phyloP scores from a whole-genome alignment of 805 yeast species.

The Kurtzmaniella fragi region DNA sequence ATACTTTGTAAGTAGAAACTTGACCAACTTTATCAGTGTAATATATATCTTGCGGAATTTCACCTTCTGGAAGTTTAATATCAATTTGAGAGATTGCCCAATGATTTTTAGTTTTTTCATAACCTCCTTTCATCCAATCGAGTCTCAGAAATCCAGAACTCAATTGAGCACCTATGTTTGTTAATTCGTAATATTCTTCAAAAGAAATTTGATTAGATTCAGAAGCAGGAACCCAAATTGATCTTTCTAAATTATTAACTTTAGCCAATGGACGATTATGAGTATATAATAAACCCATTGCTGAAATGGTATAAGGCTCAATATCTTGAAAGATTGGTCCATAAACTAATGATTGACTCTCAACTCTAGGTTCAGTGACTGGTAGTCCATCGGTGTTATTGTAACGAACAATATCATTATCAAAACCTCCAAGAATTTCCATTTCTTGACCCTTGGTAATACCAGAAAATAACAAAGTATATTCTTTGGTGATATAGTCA shows the following conservation, averaged over 20 bases:
- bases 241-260: conserved; percentile 59
- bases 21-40: conserved; percentile 89
- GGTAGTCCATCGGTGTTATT: conserved; percentile 18
- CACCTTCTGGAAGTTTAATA: conserved; percentile 42
- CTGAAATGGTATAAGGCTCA: conserved; percentile 41
- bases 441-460: conserved; percentile 43
- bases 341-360: conserved; percentile 40
- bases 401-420: neutral
- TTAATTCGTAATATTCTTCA: conserved; percentile 81
- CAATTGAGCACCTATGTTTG: conserved; percentile 71
- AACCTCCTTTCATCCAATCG: conserved; percentile 62
- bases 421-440: conserved; percentile 11
- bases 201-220: conserved; percentile 65
- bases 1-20: conserved; percentile 67
- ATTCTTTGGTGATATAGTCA: conserved; percentile 53
- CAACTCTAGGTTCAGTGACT: conserved; percentile 32
- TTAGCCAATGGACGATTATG: conserved; percentile 62
- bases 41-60: conserved; percentile 52
- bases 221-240: conserved; percentile 82
- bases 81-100: conserved; percentile 61
- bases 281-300: conserved; percentile 56
- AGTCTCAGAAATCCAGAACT: conserved; percentile 71
- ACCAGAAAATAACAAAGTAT: conserved; percentile 42
- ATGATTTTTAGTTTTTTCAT: conserved; percentile 41
- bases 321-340: conserved; percentile 48